These are phyloP conservation scores for Sonneratia caseolaris DNA, from an alignment of 345 rosid species.

Conservation along the genomic window DNA sequence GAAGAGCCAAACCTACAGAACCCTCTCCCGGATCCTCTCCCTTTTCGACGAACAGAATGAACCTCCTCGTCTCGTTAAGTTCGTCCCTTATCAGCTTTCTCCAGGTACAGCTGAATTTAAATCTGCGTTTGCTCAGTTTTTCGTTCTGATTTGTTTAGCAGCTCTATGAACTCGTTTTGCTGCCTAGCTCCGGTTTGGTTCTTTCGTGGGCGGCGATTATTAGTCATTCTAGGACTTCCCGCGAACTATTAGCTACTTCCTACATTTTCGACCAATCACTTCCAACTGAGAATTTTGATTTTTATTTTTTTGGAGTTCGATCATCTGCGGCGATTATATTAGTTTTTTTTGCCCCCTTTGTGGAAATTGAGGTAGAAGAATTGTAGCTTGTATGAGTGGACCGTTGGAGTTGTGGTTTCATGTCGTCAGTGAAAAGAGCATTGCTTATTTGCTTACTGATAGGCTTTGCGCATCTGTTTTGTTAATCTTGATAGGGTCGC, in stretches of 20 bases:
- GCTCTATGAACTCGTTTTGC: background rate
- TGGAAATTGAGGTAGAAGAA: background rate
- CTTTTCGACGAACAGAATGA: constrained; percentile 3
- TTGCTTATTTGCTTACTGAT: background rate
- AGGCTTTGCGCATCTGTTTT: background rate
- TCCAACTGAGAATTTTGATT: too few relatives aligned
- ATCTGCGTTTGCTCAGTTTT: background rate
- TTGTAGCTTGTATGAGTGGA: background rate
- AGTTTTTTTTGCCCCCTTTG: background rate
- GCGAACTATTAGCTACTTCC: too few relatives aligned
- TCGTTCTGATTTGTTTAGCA: background rate
- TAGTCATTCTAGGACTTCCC: too few relatives aligned
- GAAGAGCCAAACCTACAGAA: constrained; percentile 1
- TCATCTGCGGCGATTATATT: background rate
- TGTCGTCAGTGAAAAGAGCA: background rate
- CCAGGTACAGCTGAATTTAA: background rate
- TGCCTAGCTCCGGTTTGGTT: too few relatives aligned
- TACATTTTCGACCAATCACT: too few relatives aligned
- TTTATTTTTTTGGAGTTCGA: too few relatives aligned
- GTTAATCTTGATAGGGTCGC: background rate
- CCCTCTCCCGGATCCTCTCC: constrained; percentile 1
- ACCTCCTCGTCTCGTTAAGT: constrained; percentile 2
- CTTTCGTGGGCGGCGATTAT: too few relatives aligned
- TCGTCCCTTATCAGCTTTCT: constrained; percentile 1
- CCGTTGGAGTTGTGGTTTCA: background rate